Evolutionary conservation across 306 rosid species (phyloP).

Genomic region (Canavalia ensiformis): DNA sequence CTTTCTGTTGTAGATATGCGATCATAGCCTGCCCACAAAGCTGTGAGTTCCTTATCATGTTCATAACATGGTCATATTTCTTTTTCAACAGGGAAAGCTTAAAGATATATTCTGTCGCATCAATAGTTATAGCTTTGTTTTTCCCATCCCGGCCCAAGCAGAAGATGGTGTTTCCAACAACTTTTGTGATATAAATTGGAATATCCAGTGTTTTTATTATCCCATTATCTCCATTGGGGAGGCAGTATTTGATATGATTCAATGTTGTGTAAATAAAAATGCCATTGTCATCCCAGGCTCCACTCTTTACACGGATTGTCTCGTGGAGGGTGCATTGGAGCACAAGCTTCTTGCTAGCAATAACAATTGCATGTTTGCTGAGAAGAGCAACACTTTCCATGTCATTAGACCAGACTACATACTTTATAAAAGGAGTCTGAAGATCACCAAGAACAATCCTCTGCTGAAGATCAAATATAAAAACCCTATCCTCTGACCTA

Average conservation of each 20-base stretch:
- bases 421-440: conserved; percentile 88
- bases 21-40: conserved; percentile 97
- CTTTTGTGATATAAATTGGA: conserved; percentile 91
- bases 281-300: conserved; percentile 97
- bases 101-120: conserved; percentile 88
- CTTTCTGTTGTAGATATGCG: conserved; percentile 95
- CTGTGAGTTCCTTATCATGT: conserved; percentile 89
- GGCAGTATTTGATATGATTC: conserved; percentile 91
- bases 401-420: conserved; percentile 88
- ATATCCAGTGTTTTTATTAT: conserved; percentile 87
- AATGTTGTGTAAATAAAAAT: conserved; percentile 90
- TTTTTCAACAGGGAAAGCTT: conserved; percentile 83
- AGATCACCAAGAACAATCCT: conserved; percentile 82
- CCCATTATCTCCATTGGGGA: conserved; percentile 94
- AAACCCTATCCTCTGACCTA: conserved; percentile 85
- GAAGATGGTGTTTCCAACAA: conserved; percentile 76
- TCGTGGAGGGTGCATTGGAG: conserved; percentile 96
- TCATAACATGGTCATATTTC: conserved; percentile 88
- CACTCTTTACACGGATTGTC: conserved; percentile 96
- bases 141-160: conserved; percentile 98
- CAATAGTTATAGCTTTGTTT: conserved; percentile 71
- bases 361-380: conserved; percentile 90
- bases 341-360: conserved; percentile 88
- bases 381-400: conserved; percentile 92
- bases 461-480: conserved; percentile 87